Evolutionary conservation across 78 protist genomes (phyloP), one percentile per base, ranked within the genome.

Genomic region (Isochrysis galbana): DNA sequence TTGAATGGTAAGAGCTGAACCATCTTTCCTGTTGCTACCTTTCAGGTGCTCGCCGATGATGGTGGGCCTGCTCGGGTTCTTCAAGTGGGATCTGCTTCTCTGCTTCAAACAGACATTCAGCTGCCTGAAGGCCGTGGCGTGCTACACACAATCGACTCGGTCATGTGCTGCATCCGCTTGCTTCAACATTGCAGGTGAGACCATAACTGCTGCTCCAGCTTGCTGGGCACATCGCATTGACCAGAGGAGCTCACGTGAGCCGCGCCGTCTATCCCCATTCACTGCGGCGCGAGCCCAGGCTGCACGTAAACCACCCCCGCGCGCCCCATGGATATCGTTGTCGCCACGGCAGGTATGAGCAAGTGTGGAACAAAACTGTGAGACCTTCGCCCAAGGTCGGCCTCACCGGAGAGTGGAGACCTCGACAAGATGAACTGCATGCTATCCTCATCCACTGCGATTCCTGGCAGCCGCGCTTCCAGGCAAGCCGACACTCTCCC

Each of bases 311-410:
- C n/a, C n/a, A n/a, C n/a, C n/a, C n/a, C n/a, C n/a, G n/a, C n/a
- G n/a, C n/a, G n/a, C n/a, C n/a, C n/a, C n/a, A n/a, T n/a, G n/a
- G n/a, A n/a, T n/a, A n/a, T n/a, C n/a, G n/a, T n/a, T n/a, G n/a
- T n/a, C n/a, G n/a, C n/a, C n/a, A n/a, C n/a, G n/a, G n/a, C n/a
- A n/a, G 82, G 22, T 72, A 34, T 41, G 82, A 72, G 84, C 84
- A 77, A 54, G 88, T 80, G 55, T 80, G 88, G 88, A 80, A 80
- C 88, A 80, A 80, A 54, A 44, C 88, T 14, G 88, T 80, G 29
- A 32, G 55, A 17, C 88, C 88, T 21, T 21, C 51, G 55, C 88
- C 88, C 3, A 77, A 77, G 46, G n/a, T 77, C 4, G 84, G n/a
- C 34, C 47, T 77, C 34, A 23, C 5, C 34, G 84, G 84, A 26